Percentiles rank a stretch among this genome's conserved stretches.
Conservation (phyloP, 352 stramenopile species). For the Pythium grandisporangium region DNA sequence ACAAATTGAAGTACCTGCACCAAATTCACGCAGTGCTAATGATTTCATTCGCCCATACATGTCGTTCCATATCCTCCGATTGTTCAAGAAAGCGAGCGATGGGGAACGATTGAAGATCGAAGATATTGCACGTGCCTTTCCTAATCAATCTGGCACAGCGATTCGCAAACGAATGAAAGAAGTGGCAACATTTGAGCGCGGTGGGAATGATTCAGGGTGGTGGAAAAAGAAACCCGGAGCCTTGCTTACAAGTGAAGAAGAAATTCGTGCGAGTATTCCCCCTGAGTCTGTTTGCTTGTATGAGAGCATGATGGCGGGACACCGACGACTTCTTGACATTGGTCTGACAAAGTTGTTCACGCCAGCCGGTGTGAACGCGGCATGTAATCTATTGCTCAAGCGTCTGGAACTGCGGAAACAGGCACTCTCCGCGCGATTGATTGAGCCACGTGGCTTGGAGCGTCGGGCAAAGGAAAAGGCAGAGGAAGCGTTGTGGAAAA, state of each 20-base stretch:
- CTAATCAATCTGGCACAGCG: constrained; percentile 65
- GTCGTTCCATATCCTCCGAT: constrained; percentile 70
- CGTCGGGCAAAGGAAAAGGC: constrained; percentile 44
- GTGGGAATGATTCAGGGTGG: constrained; percentile 73
- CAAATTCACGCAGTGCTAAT: constrained; percentile 66
- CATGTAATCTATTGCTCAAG: constrained; percentile 65
- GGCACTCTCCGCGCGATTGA: constrained; percentile 30
- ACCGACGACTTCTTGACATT: constrained; percentile 66
- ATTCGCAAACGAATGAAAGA: constrained; percentile 85
- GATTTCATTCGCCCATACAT: constrained; percentile 79
- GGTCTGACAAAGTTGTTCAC: constrained; percentile 77
- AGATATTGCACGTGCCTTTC: constrained; percentile 67
- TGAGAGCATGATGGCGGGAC: constrained; percentile 85
- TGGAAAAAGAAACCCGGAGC: constrained; percentile 73
- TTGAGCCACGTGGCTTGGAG: constrained; percentile 41
- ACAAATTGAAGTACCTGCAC: constrained; percentile 69
- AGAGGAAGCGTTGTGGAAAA: constrained; percentile 64
- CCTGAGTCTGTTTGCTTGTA: constrained; percentile 80
- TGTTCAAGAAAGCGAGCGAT: constrained; percentile 79
- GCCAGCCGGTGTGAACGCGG: constrained; percentile 53
- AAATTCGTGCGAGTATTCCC: constrained; percentile 61
- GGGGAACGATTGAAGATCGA: constrained; percentile 73
- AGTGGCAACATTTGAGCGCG: constrained; percentile 76
- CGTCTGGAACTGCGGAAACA: constrained; percentile 65
- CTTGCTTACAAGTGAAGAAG: constrained; percentile 63